Conservation (phyloP, 257 asterid species). For the Ballota nigra region DNA sequence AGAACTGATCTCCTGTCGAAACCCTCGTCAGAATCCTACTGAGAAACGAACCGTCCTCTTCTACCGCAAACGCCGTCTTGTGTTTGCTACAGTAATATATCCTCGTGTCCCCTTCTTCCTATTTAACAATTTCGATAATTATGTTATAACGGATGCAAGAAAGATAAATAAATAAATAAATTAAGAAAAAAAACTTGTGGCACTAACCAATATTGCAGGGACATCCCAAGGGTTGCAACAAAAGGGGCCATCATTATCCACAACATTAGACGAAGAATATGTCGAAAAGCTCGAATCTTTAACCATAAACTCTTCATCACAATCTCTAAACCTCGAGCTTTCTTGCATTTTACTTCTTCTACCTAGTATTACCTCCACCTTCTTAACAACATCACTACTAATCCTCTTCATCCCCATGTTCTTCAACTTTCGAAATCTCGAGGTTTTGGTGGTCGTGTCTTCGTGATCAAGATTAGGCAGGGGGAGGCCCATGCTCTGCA, state of each 20-base stretch:
- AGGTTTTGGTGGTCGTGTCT: background rate
- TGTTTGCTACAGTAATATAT: conserved; percentile 46
- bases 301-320: conserved; percentile 35
- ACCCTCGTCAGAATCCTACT: conserved; percentile 40
- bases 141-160: too few species aligned
- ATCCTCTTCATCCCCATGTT: conserved; percentile 27
- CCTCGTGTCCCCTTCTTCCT: conserved; percentile 53
- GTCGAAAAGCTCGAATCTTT: conserved; percentile 42
- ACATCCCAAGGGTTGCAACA: conserved; percentile 54
- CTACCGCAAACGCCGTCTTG: conserved; percentile 43
- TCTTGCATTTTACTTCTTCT: conserved; percentile 24
- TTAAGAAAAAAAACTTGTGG: background rate
- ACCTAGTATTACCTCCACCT: conserved; percentile 17
- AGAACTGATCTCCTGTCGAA: conserved; percentile 41
- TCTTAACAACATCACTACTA: conserved; percentile 15
- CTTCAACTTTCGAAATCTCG: conserved; percentile 32
- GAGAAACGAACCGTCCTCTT: conserved; percentile 35
- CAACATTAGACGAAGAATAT: conserved; percentile 21
- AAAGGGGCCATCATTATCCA: conserved; percentile 37
- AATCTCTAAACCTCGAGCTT: conserved; percentile 35
- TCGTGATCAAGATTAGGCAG: conserved; percentile 38
- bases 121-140: conserved; percentile 6
- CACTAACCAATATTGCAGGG: conserved; percentile 49
- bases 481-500: conserved; percentile 49
- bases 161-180: background rate